phyloP scores from a whole-genome alignment of 2,329 filamentous ascomycete species.

The Chaetomium strumarium region DNA sequence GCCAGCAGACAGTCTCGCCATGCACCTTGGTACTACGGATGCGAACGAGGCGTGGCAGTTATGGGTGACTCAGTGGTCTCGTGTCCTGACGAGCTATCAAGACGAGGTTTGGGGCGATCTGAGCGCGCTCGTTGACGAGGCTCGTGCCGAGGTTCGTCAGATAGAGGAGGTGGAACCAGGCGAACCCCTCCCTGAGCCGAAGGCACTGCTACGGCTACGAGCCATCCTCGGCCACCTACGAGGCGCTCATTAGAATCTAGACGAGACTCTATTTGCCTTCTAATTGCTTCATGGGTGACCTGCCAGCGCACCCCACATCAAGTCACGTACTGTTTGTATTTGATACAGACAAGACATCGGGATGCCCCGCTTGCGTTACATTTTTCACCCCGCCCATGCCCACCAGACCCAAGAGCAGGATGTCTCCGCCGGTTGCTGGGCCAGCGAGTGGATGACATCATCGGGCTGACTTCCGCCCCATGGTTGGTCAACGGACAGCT shows the following conservation, averaged over 20 bases:
- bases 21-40: constrained; percentile 37
- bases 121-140: constrained; percentile 48
- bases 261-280: too few species aligned
- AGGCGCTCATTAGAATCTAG: constrained; percentile 19
- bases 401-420: constrained; percentile 1
- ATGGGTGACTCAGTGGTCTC: constrained; percentile 52
- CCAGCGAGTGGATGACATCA: constrained; percentile 25
- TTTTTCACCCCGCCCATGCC: constrained; percentile 17
- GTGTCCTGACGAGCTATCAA: constrained; percentile 50
- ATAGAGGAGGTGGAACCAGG: constrained; percentile 28
- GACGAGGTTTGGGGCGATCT: constrained; percentile 67
- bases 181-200: constrained; percentile 26
- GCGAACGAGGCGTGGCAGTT: constrained; percentile 34
- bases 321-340: constrained; percentile 3
- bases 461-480: background rate
- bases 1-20: constrained; percentile 18
- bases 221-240: constrained; percentile 37
- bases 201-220: constrained; percentile 34
- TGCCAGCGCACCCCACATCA: too few species aligned
- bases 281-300: too few species aligned
- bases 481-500: constrained; percentile 17
- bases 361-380: constrained; percentile 11
- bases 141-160: constrained; percentile 48
- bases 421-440: constrained; percentile 17
- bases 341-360: background rate